Base-by-base conservation (phyloP, 306 rosid genomes). In the Dryas drummondii region DNA sequence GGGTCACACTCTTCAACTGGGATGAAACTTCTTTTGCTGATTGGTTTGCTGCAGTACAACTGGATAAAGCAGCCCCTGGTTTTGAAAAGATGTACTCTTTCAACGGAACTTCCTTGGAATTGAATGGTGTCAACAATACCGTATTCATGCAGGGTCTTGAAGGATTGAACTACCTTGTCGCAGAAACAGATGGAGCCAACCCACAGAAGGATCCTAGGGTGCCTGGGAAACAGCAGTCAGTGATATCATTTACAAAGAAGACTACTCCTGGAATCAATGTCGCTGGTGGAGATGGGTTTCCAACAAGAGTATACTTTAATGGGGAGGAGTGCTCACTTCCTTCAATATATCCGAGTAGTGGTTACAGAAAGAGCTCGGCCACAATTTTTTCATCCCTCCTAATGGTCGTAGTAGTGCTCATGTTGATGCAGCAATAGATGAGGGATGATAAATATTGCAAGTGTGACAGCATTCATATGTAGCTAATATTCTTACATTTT, bases 321-420 rank as follows among this genome's bases (percentile, higher is more conserved):
- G 99, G 98, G 15, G 98, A 96, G 72, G 99, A 96, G 78, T 96
- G 99, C 77, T 83, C 88, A 16, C 86, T 96, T 80, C 99, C 99
- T 27, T 75, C 85, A 2, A 71, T 79, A n/a, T 4, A 22, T 65
- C 99, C 99, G 44, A 87, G 72, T 64, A 82, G 80, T 64, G 90
- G 81, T 72, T 63, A 61, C 71, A 68, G 80, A 69, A 81, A 55
- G 53, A 81, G 22, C 59, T 67, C 86, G n/a, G 80, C 87, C 15
- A 66, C 72, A 46, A 56, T 68, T 46, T 64, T 82, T 53, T 56
- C 80, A 2, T 12, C 82, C 49, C 60, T 87, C 75, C 22, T 89
- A 53, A 7, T 77, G 49, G 77, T 85, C 41, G 22, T 82, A 46
- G 22, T 82, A 46, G 50, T 76, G 75, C 59, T 83, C 64, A 16